Conservation (phyloP, 2,329 filamentous ascomycete species). For the Venturia aucupariae region DNA sequence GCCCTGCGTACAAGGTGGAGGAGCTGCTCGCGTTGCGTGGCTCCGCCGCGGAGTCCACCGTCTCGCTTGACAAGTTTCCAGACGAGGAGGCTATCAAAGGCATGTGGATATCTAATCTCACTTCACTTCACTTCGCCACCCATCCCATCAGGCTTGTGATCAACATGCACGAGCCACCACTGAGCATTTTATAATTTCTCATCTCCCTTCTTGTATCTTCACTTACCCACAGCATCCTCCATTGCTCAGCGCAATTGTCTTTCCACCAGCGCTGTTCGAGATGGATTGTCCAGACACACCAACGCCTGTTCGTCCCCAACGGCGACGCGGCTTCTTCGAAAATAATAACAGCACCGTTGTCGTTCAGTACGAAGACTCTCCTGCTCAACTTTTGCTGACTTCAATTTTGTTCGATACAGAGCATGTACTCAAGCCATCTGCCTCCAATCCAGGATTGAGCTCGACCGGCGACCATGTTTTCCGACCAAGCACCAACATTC, state of each 20-base stretch:
- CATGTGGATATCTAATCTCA: conserved; percentile 18
- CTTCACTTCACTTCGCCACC: conserved; percentile 2
- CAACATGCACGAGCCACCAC: conserved; percentile 9
- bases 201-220: neutral
- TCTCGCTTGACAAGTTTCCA: conserved; percentile 33
- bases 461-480: neutral
- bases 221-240: neutral
- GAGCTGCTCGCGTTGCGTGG: conserved; percentile 32
- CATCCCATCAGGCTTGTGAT: neutral
- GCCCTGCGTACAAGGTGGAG: conserved; percentile 29
- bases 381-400: neutral
- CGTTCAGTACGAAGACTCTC: neutral
- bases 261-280: neutral
- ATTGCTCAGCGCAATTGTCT: neutral
- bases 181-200: neutral
- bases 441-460: conserved; percentile 21
- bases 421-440: conserved; percentile 33
- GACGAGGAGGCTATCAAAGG: conserved; percentile 35
- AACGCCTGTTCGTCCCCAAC: neutral
- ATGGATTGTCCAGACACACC: neutral
- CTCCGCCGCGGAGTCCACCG: conserved; percentile 33
- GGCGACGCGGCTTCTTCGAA: neutral
- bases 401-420: conserved; percentile 20
- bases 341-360: neutral
- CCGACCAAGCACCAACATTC: conserved; percentile 20